Conservation (phyloP, 768 basidiomycete species). For the Tubosaeta sp. region DNA sequence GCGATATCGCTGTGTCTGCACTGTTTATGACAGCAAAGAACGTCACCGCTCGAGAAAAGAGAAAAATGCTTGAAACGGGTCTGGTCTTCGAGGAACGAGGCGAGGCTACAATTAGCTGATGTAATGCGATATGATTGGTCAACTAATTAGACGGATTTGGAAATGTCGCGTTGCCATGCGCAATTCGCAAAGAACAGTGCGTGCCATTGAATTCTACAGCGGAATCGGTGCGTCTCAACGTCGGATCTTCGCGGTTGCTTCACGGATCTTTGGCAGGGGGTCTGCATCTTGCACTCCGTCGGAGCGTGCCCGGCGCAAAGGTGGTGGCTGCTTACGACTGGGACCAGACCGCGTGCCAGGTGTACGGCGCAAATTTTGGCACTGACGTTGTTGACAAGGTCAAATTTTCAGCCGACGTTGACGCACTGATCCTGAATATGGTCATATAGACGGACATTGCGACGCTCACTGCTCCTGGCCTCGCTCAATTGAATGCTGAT, state of each 20-base stretch:
- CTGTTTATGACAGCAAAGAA: not conserved
- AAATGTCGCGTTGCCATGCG: not conserved
- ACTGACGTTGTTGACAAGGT: constrained; percentile 39
- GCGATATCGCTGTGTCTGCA: not conserved
- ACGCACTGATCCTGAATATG: constrained; percentile 2
- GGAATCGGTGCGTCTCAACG: constrained; percentile 58
- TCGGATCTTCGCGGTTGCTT: not conserved
- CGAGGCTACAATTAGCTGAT: constrained; percentile 18
- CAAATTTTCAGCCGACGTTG: not conserved
- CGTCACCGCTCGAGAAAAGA: not conserved
- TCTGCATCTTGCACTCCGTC: constrained; percentile 60
- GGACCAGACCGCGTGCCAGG: constrained; percentile 70
- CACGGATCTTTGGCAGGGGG: constrained; percentile 48
- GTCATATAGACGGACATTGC: constrained; percentile 55
- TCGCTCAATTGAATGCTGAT: constrained; percentile 48
- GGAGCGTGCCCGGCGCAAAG: constrained; percentile 42
- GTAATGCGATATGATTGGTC: constrained; percentile 14
- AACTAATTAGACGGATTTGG: not conserved
- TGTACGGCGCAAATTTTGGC: constrained; percentile 63
- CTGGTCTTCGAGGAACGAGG: constrained; percentile 11
- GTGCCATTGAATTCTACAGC: constrained; percentile 65
- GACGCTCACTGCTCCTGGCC: constrained; percentile 43
- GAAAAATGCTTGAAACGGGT: constrained; percentile 6
- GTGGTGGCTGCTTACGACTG: constrained; percentile 76
- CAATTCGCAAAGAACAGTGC: constrained; percentile 10